These are phyloP conservation scores for Fusarium sublunatum DNA, from an alignment of 2,329 filamentous ascomycete species.

Conservation along the genomic window DNA sequence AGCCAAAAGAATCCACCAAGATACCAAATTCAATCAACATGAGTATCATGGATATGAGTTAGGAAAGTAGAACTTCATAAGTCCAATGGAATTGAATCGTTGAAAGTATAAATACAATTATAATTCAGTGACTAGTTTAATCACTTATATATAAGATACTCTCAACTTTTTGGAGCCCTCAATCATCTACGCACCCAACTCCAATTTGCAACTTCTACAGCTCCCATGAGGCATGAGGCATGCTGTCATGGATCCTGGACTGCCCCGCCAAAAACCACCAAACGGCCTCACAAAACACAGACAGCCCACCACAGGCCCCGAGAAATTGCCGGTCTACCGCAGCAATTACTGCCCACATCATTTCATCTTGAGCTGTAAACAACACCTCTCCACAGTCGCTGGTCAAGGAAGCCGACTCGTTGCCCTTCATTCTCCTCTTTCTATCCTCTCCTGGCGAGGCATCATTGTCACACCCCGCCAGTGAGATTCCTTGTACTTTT, in stretches of 20 bases:
- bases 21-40: too few species aligned
- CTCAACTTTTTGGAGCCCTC: too few species aligned
- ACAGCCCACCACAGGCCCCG: conserved; percentile 41
- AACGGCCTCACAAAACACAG: conserved; percentile 36
- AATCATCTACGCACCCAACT: neutral
- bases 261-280: conserved; percentile 42
- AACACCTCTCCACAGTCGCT: conserved; percentile 22
- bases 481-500: conserved; percentile 28
- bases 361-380: conserved; percentile 36
- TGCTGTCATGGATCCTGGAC: conserved; percentile 28
- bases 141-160: neutral
- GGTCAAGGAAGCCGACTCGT: conserved; percentile 44
- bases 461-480: conserved; percentile 16
- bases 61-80: too few species aligned
- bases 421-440: conserved; percentile 27
- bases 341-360: conserved; percentile 46
- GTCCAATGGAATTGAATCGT: too few species aligned
- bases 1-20: neutral
- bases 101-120: neutral
- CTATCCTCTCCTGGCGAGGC: conserved; percentile 20
- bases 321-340: conserved; percentile 47
- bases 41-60: too few species aligned
- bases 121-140: too few species aligned
- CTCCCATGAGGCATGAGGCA: conserved; percentile 19
- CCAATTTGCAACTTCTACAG: neutral